Percentiles rank a stretch among this genome's conserved stretches.
Evolutionary conservation across 371 early-diverging fungal genomes (phyloP).

Genomic region (Mucor saturninus): DNA sequence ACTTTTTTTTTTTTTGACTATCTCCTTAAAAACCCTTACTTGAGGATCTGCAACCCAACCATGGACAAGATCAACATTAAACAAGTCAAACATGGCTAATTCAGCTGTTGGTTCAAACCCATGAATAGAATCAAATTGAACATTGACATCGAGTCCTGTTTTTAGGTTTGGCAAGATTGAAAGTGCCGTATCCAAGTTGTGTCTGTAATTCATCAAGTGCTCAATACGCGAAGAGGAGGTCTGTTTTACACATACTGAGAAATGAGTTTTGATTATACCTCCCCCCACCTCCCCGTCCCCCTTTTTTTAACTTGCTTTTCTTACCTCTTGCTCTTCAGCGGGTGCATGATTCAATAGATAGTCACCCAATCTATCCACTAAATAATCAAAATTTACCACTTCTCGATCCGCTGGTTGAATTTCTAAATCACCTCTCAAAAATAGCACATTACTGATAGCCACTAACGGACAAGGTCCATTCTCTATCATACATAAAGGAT

Average conservation of each 20-base stretch:
- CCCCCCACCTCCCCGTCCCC: too few species aligned
- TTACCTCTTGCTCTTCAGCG: conserved; percentile 14
- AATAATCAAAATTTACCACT: conserved; percentile 68
- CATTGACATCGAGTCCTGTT: conserved; percentile 77
- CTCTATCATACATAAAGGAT: conserved; percentile 32
- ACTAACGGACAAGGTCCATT: conserved; percentile 94
- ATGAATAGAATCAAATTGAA: conserved; percentile 74
- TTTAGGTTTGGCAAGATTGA: conserved; percentile 62
- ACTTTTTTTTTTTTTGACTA: neutral
- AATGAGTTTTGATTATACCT: too few species aligned
- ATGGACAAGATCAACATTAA: conserved; percentile 82
- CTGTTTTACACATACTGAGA: neutral
- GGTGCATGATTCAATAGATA: conserved; percentile 56
- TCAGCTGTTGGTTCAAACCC: conserved; percentile 82
- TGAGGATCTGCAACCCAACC: conserved; percentile 90
- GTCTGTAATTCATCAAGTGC: conserved; percentile 1
- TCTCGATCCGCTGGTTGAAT: conserved; percentile 63
- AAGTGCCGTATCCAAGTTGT: conserved; percentile 49
- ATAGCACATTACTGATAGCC: conserved; percentile 84
- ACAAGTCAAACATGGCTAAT: conserved; percentile 79
- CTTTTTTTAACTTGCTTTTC: neutral
- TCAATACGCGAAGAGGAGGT: neutral
- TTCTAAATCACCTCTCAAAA: conserved; percentile 75
- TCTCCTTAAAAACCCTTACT: neutral
- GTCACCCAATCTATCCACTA: conserved; percentile 79